Conservation (phyloP, 768 basidiomycete species). For the Lentinus tigrinus region DNA sequence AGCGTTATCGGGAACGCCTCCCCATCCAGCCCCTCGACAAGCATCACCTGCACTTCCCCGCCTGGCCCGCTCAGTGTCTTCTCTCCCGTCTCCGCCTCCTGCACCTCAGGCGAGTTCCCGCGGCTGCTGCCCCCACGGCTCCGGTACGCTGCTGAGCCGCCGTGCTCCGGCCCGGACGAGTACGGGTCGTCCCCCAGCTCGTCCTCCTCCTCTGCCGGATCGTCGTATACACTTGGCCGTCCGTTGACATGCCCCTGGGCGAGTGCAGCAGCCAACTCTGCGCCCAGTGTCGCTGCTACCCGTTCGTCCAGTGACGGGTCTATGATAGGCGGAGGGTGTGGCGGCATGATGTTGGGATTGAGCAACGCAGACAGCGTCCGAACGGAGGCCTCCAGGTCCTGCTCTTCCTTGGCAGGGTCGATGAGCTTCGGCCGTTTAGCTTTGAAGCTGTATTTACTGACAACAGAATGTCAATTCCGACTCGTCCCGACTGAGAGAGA, state of each 20-base stretch:
- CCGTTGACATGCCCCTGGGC: constrained; percentile 48
- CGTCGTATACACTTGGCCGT: constrained; percentile 46
- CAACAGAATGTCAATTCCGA: constrained; percentile 19
- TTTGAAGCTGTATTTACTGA: constrained; percentile 77
- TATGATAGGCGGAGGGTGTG: constrained; percentile 1
- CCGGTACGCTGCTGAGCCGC: constrained; percentile 58
- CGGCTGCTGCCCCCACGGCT: constrained; percentile 10
- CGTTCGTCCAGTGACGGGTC: constrained; percentile 47
- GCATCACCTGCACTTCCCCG: constrained; percentile 16
- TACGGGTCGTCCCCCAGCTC: constrained; percentile 45
- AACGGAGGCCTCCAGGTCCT: constrained; percentile 68
- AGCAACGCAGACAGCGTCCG: constrained; percentile 74
- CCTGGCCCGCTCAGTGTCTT: constrained; percentile 1
- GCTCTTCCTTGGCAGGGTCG: constrained; percentile 48
- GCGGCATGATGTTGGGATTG: constrained; percentile 21
- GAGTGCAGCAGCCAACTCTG: constrained; percentile 78
- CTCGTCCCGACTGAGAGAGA: background rate
- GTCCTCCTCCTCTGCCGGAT: constrained; percentile 41
- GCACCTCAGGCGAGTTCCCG: constrained; percentile 2
- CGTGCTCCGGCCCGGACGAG: constrained; percentile 33
- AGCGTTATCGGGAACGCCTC: constrained; percentile 68
- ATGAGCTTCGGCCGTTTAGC: constrained; percentile 54
- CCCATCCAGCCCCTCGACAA: constrained; percentile 44
- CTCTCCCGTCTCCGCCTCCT: background rate
- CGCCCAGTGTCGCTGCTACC: constrained; percentile 70